Evolutionary conservation across 2,329 filamentous ascomycete genomes (phyloP).

Genomic region (Ceratocystis lukuohia): DNA sequence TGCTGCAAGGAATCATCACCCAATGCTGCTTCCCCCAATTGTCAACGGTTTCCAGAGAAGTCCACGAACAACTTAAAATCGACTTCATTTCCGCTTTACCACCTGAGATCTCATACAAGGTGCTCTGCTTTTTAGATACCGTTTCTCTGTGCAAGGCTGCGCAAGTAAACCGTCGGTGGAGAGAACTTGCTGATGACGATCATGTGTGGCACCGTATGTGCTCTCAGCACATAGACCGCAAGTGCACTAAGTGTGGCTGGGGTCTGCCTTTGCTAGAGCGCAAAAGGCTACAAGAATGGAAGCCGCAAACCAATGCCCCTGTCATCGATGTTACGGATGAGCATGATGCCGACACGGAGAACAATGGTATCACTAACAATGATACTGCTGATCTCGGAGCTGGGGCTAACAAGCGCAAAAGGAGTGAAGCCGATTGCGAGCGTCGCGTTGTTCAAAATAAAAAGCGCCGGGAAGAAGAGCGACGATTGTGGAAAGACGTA

Average conservation of each 20-base stretch:
- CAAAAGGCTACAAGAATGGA: slow-evolving; percentile 75
- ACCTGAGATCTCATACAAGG: slow-evolving; percentile 81
- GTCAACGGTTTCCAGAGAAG: slow-evolving; percentile 78
- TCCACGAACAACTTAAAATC: slow-evolving; percentile 92
- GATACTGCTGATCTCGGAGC: not conserved
- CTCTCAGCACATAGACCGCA: slow-evolving; percentile 87
- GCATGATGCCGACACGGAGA: slow-evolving; percentile 21
- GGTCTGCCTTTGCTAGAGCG: slow-evolving; percentile 79
- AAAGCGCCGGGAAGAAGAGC: slow-evolving; percentile 15
- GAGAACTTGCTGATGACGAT: slow-evolving; percentile 84
- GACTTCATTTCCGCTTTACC: slow-evolving; percentile 87
- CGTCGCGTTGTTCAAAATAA: slow-evolving; percentile 16
- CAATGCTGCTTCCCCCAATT: slow-evolving; percentile 97
- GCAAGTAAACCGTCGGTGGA: slow-evolving; percentile 83
- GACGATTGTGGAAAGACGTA: slow-evolving; percentile 73
- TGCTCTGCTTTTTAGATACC: slow-evolving; percentile 84
- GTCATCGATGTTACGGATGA: slow-evolving; percentile 16
- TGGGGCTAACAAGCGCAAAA: slow-evolving; percentile 14
- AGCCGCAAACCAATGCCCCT: slow-evolving; percentile 34
- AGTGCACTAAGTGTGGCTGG: slow-evolving; percentile 93
- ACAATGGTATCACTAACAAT: not conserved
- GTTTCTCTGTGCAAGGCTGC: slow-evolving; percentile 90
- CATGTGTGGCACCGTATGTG: slow-evolving; percentile 97
- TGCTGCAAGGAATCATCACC: slow-evolving; percentile 89
- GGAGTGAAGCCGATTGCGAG: slow-evolving; percentile 16